Percentiles rank a stretch among this genome's conserved stretches.
Conservation (phyloP, 768 basidiomycete species). For the Cyathus striatus region DNA sequence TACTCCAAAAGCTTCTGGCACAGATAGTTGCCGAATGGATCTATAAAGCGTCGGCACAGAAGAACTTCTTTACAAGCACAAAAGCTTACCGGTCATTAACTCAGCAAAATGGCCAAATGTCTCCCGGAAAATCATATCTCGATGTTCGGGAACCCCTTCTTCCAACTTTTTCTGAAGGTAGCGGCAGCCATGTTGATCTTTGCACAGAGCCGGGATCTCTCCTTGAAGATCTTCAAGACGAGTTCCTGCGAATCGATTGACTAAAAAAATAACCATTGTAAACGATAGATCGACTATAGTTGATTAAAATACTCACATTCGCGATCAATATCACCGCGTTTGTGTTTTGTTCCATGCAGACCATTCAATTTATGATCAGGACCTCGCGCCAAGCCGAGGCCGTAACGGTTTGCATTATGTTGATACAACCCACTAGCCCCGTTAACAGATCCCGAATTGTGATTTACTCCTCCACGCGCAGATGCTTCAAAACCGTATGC, state of each 20-base stretch:
- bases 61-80: conserved; percentile 3
- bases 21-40: conserved; percentile 98
- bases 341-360: conserved; percentile 89
- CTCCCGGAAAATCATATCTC: conserved; percentile 99
- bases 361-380: conserved; percentile 82
- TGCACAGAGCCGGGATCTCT: conserved; percentile 91
- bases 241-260: conserved; percentile 96
- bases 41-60: conserved; percentile 28
- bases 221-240: conserved; percentile 93
- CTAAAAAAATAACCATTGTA: conserved; percentile 27
- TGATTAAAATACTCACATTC: conserved; percentile 47
- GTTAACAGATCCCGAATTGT: conserved; percentile 16
- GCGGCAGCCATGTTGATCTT: conserved; percentile 98
- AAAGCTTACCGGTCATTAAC: conserved; percentile 81
- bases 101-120: conserved; percentile 97
- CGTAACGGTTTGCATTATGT: conserved; percentile 75
- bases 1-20: conserved; percentile 97
- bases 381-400: conserved; percentile 54
- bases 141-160: conserved; percentile 90
- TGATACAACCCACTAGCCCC: conserved; percentile 62
- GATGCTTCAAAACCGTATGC: conserved; percentile 52
- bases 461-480: conserved; percentile 28
- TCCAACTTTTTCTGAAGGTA: conserved; percentile 99
- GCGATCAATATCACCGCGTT: conserved; percentile 88
- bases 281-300: not conserved